Evolutionary conservation across 164 flowering plant species (phyloP), one percentile per base, ranked within the genome.

Genomic region (Santalum album): DNA sequence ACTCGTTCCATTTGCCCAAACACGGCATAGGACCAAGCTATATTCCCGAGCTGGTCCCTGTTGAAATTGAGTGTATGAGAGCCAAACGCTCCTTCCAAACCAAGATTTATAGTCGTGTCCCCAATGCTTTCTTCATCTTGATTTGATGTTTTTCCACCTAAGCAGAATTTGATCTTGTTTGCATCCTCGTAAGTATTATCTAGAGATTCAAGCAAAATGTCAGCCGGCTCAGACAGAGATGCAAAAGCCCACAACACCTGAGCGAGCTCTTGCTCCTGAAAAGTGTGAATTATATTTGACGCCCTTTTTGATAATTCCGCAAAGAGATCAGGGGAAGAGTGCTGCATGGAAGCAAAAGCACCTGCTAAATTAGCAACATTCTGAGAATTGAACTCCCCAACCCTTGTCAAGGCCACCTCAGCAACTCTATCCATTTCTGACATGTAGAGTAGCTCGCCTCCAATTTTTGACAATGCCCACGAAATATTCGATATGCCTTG

Each of bases 361-460:
- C 99, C 99, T 0, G 99, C 90, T 25, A 87, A 60, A 65, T 92
- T 92, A 32, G 99, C 97, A 59, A 92, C 90, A 70, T 92, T 87
- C 57, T 92, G 99, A n/a, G 97, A 79, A 78, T 92, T 92, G 56
- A 90, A 83, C 51, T 89, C 91, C 32, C 46, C 75, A 50, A 78
- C 87, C 64, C 82, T 92, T 34, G 76, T 68, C 51, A 78, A 46
- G 10, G 97, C 95, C 39, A 92, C 90, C 75, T 89, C 97, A 5
- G 97, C 95, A 47, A 92, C 77, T 69, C 99, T 76, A 67, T 92
- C 99, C 97, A 92, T 90, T 73, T 92, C 99, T 7, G 99, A 78
- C 50, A 85, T 35, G 67, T 87, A 92, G 36, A 92, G 85, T 54
- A 85, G 72, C 61, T 89, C 90, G 16, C 99, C 97, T 19, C 99